These are phyloP conservation scores for Coemansia sp. DNA, from an alignment of 192 early-diverging fungal genomes.

Conservation along the genomic window DNA sequence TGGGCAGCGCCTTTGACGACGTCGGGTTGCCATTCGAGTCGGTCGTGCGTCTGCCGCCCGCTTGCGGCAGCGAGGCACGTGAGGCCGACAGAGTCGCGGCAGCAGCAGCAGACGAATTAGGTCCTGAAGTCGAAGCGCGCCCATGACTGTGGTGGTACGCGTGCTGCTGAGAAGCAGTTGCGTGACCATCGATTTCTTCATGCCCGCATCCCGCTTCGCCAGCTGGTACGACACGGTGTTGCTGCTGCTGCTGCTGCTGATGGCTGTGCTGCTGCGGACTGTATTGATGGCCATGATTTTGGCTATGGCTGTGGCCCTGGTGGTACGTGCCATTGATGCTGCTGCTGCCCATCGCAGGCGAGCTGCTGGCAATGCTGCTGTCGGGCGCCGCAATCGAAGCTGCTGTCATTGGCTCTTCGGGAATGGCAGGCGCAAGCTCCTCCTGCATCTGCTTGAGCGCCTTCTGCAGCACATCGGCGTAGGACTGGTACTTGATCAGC, in stretches of 20 bases:
- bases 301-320: background rate
- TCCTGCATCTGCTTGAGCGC: slow-evolving; percentile 58
- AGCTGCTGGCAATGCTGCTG: slow-evolving; percentile 1
- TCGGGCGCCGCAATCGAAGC: background rate
- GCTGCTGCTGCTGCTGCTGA: slow-evolving; percentile 6
- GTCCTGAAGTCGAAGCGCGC: slow-evolving; percentile 1
- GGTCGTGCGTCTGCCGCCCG: slow-evolving; percentile 7
- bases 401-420: slow-evolving; percentile 27
- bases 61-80: slow-evolving; percentile 33
- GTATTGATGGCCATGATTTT: background rate
- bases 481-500: slow-evolving; percentile 82
- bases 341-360: slow-evolving; percentile 18
- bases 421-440: slow-evolving; percentile 39
- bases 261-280: background rate
- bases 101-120: background rate
- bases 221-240: background rate
- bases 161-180: background rate
- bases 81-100: slow-evolving; percentile 11
- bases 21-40: slow-evolving; percentile 33
- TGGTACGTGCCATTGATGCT: background rate
- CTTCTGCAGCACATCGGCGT: slow-evolving; percentile 71
- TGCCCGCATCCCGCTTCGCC: background rate
- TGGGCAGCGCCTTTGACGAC: slow-evolving; percentile 49
- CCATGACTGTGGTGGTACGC: background rate
- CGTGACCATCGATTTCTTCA: background rate